phyloP scores from a whole-genome alignment of 768 basidiomycete species.

The Suillus tomentosus region DNA sequence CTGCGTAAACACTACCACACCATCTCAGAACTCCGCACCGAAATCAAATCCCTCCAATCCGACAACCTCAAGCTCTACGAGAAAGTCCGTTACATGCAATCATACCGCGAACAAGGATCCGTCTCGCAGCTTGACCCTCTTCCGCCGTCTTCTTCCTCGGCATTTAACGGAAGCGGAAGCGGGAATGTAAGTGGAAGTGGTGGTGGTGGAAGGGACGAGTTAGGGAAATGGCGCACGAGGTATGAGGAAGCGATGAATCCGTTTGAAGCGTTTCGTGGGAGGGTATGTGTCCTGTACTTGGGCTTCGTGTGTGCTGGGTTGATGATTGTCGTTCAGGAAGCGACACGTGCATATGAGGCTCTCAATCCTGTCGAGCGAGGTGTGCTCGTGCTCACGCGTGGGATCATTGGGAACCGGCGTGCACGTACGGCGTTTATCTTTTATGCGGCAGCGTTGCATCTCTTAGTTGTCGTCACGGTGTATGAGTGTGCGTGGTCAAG shows the following conservation, averaged over 20 bases:
- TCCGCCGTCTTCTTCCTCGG: constrained; percentile 39
- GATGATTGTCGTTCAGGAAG: constrained; percentile 62
- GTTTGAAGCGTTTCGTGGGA: constrained; percentile 94
- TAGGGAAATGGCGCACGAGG: constrained; percentile 85
- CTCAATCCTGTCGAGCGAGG: constrained; percentile 91
- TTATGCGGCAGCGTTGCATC: constrained; percentile 80
- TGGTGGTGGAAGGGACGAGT: constrained; percentile 59
- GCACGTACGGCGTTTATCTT: constrained; percentile 88
- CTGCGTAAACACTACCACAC: constrained; percentile 93
- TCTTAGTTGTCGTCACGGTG: constrained; percentile 77
- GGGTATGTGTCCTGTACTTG: constrained; percentile 55
- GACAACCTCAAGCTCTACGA: constrained; percentile 99
- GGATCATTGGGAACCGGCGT: constrained; percentile 86
- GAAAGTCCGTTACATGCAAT: constrained; percentile 98
- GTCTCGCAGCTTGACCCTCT: constrained; percentile 72
- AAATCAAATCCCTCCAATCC: constrained; percentile 88
- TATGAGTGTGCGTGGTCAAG: constrained; percentile 70
- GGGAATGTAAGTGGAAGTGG: constrained; percentile 38
- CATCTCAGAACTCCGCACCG: constrained; percentile 90
- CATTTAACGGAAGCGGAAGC: constrained; percentile 39
- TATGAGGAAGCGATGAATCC: constrained; percentile 99
- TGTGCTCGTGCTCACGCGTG: constrained; percentile 80
- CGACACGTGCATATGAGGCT: constrained; percentile 88
- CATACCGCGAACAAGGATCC: constrained; percentile 78
- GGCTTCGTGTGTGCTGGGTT: not conserved